Evolutionary conservation across 2,329 filamentous ascomycete genomes (phyloP), one percentile per base, ranked within the genome.

Genomic region (Colletotrichum viniferum): DNA sequence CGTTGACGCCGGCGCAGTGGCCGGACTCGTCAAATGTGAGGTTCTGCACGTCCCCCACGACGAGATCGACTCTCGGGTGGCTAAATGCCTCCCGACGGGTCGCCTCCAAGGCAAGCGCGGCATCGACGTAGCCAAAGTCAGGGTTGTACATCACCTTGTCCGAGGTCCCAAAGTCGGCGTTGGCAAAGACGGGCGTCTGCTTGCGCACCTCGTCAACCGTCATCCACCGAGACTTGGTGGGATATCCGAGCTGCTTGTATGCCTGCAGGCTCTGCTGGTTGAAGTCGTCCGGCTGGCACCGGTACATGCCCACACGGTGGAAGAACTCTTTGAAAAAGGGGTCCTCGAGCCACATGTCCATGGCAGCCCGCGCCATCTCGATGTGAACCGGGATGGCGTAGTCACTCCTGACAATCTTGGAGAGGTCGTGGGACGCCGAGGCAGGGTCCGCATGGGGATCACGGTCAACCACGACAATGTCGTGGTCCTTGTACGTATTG

Each of bases 91-190:
- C 85, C 73, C 88, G 87, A 8, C 90, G 90, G 16, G 92, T 87
- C 14, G 89, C 89, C 66, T 85, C 83, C 63, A 92, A 82, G 48
- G 88, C 87, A 80, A 91, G 89, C 71, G 90, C 90, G 14, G 91
- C 91, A 66, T 90, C 88, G 21, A 87, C 90, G 86, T 90, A 92
- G 3, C 91, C 91, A 80, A 90, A 91, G 36, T 86, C 88, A 75
- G 88, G 88, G 83, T 92, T 92, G 77, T 89, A 86, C 26, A 91
- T 85, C 21, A 92, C 86, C 77, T 88, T 87, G 76, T 89, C 88
- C 61, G 91, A 86, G 9, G 86, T 89, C 8, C 85, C 86, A 79
- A 91, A 92, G 76, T 92, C 86, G 36, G 90, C 87, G 60, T 90
- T 88, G 30, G 88, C 86, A 78, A 92, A 92, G 9, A 90, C 81